Conservation (phyloP, 192 early-diverging fungal species). For the Phycomyces blakesleeanus region DNA sequence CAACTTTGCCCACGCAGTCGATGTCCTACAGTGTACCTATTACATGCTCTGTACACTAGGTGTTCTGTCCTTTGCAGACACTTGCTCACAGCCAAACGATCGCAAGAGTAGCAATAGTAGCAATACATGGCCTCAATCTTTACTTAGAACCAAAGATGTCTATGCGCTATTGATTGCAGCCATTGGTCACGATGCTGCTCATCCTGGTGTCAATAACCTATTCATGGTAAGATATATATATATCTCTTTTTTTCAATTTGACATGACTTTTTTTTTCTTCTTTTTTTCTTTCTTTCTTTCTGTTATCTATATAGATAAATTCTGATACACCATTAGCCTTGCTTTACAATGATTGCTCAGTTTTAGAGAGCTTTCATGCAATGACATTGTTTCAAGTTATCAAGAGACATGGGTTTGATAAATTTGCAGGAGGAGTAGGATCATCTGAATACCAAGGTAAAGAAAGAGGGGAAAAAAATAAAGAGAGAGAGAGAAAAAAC, state of each 20-base stretch:
- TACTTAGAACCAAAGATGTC: conserved; percentile 53
- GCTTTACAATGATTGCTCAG: conserved; percentile 90
- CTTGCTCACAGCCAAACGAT: conserved; percentile 13
- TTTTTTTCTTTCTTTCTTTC: neutral
- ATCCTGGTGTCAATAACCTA: conserved; percentile 93
- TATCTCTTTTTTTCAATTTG: too few relatives aligned
- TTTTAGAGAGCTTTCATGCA: conserved; percentile 94
- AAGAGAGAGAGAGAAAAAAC: neutral
- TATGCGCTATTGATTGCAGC: conserved; percentile 74
- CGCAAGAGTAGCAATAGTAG: too few relatives aligned
- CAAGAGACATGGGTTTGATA: conserved; percentile 56
- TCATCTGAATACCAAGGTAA: conserved; percentile 28
- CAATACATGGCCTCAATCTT: neutral
- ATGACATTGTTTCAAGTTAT: conserved; percentile 68
- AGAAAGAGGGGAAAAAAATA: too few relatives aligned
- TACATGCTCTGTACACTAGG: conserved; percentile 72
- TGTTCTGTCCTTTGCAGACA: conserved; percentile 32
- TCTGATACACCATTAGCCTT: conserved; percentile 78
- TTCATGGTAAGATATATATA: conserved; percentile 61
- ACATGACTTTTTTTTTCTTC: neutral
- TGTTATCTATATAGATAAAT: conserved; percentile 45
- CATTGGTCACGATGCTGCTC: conserved; percentile 80
- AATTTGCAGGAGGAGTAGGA: conserved; percentile 14
- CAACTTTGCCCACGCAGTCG: conserved; percentile 93
- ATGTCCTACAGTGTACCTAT: conserved; percentile 87